These are phyloP conservation scores for Cyclotella cryptica DNA, from an alignment of 108 stramenopile genomes.

Conservation along the genomic window DNA sequence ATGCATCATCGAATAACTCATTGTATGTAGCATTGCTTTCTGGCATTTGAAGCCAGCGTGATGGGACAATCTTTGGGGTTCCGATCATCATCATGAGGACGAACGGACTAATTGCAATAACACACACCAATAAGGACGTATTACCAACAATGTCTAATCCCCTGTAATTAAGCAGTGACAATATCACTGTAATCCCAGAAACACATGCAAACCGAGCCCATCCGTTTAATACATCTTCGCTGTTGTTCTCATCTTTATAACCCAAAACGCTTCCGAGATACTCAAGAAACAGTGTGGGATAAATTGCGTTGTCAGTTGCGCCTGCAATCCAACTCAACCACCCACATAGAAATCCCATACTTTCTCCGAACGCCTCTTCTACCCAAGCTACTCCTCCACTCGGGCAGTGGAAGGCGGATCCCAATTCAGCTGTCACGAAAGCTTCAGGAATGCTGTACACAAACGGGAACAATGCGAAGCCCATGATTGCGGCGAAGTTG, in stretches of 20 bases:
- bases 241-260: not conserved
- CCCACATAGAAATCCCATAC: slow-evolving; percentile 85
- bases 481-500: slow-evolving; percentile 86
- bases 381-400: slow-evolving; percentile 84
- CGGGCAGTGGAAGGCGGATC: slow-evolving; percentile 72
- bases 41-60: slow-evolving; percentile 84
- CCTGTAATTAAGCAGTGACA: slow-evolving; percentile 87
- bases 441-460: slow-evolving; percentile 79
- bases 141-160: slow-evolving; percentile 92
- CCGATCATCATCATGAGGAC: slow-evolving; percentile 78
- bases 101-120: slow-evolving; percentile 93
- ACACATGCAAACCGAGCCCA: slow-evolving; percentile 38
- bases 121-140: slow-evolving; percentile 77
- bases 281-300: slow-evolving; percentile 43
- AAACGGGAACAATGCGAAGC: slow-evolving; percentile 65
- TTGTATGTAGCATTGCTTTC: slow-evolving; percentile 29
- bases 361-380: slow-evolving; percentile 73
- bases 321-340: slow-evolving; percentile 78
- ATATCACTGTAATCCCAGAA: slow-evolving; percentile 71
- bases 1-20: slow-evolving; percentile 56
- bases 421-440: slow-evolving; percentile 81
- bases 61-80: slow-evolving; percentile 68
- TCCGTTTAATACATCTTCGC: not conserved
- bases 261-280: slow-evolving; percentile 35
- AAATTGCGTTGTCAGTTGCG: slow-evolving; percentile 44